These are phyloP conservation scores for Backusella psychrophila DNA, from an alignment of 192 early-diverging fungal species.

Conservation along the genomic window DNA sequence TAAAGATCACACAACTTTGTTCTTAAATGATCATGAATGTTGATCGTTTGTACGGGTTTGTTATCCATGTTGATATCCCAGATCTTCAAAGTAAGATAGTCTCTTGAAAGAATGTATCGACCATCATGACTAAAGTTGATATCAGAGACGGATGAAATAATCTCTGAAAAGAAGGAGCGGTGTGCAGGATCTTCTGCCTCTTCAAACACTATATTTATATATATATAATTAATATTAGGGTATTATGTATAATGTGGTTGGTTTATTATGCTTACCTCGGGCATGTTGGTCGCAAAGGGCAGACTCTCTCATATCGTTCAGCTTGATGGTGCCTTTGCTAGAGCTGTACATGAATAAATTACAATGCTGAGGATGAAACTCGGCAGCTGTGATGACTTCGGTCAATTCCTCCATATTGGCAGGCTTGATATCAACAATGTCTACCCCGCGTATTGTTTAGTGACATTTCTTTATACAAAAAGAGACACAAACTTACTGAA, in stretches of 20 bases:
- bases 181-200: conserved; percentile 90
- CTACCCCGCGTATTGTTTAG: conserved; percentile 30
- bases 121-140: conserved; percentile 95
- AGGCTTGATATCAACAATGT: conserved; percentile 99
- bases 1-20: conserved; percentile 97
- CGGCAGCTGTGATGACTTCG: conserved; percentile 97
- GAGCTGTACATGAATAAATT: conserved; percentile 98
- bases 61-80: conserved; percentile 99
- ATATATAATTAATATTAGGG: not conserved
- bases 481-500: conserved; percentile 57
- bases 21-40: conserved; percentile 92
- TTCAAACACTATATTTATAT: conserved; percentile 69
- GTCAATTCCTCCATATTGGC: conserved; percentile 99
- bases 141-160: conserved; percentile 97
- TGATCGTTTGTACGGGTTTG: conserved; percentile 89
- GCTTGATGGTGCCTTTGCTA: conserved; percentile 96
- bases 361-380: conserved; percentile 96
- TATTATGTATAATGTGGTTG: no score
- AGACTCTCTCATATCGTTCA: conserved; percentile 92
- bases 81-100: conserved; percentile 94
- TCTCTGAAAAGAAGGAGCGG: conserved; percentile 99
- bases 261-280: conserved; percentile 55
- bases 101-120: conserved; percentile 93
- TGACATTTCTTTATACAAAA: no score
- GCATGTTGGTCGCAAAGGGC: conserved; percentile 93